phyloP scores from a whole-genome alignment of 345 rosid species.

The Syzygium aqueum region DNA sequence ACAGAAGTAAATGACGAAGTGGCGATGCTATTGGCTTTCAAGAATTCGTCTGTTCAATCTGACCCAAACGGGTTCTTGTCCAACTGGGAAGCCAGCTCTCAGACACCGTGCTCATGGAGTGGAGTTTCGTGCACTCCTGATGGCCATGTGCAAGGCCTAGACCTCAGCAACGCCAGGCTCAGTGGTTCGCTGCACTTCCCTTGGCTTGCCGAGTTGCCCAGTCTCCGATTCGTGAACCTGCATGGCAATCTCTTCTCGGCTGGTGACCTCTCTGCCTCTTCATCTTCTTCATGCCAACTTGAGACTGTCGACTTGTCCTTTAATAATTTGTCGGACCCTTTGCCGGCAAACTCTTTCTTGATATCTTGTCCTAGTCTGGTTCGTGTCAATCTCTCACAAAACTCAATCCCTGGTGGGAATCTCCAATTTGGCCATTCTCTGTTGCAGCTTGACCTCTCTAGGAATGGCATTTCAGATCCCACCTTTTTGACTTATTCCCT shows the following conservation, averaged over 20 bases:
- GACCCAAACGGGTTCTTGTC: constrained; percentile 3
- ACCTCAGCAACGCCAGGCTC: constrained; percentile 49
- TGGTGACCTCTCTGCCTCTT: constrained; percentile 31
- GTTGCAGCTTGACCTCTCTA: constrained; percentile 50
- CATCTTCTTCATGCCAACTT: constrained; percentile 31
- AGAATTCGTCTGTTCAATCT: constrained; percentile 3
- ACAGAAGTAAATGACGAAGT: background rate
- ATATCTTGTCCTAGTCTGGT: constrained; percentile 23
- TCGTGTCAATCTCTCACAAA: constrained; percentile 38
- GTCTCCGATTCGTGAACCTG: constrained; percentile 36
- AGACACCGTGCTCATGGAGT: constrained; percentile 4
- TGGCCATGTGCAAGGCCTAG: constrained; percentile 31
- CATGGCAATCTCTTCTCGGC: constrained; percentile 55
- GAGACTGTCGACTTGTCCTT: constrained; percentile 57
- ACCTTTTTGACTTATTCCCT: constrained; percentile 30
- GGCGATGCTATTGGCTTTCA: background rate
- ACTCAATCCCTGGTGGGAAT: constrained; percentile 40
- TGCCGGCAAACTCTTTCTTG: constrained; percentile 23
- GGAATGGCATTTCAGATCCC: constrained; percentile 40
- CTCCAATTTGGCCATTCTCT: constrained; percentile 35
- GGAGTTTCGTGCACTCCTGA: constrained; percentile 6
- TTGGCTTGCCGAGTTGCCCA: constrained; percentile 37
- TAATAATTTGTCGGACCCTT: constrained; percentile 43
- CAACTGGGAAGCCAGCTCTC: background rate
- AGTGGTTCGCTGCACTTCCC: constrained; percentile 41